Evolutionary conservation across 495 filamentous ascomycete genomes (phyloP), one percentile per base, ranked within the genome.

Genomic region (Parachaetomium inaequale): DNA sequence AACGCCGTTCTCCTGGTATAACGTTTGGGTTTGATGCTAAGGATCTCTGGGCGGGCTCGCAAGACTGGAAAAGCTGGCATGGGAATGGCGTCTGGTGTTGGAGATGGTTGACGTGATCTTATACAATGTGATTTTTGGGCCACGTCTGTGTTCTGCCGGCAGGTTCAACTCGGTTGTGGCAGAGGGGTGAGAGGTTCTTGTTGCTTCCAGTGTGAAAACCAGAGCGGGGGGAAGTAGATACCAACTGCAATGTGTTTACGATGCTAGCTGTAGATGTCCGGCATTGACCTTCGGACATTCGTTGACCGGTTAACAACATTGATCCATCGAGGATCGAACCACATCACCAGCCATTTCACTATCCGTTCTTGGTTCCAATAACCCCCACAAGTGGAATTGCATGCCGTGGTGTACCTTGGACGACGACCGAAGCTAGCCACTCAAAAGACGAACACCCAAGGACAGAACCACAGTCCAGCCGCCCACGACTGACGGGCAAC

Each of bases 1-100:
- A 79, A 79, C 51, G 75, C 75, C 21, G 75, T 78, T 14, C 69
- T 78, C 8, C 67, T 78, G 11, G 75, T 78, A 23, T 78, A 68
- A 74, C 7, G 31, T 31, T 45, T 36, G 28, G 45, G 45, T 49
- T n/a, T 52, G 43, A 19, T 43, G 45, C 17, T 25, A 50, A n/a
- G 40, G 47, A 26, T 50, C 47, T 58, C 57, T 50, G 38, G 55
- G 65, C 50, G 51, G 34, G 29, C 8, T 53, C 4, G 29, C 34
- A 53, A 25, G 31, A 55, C n/a, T 19, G 49, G n/a, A 36, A 45
- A 59, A 58, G 60, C 23, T 51, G 42, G 59, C 62, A 64, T 70
- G 66, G 68, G 58, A 66, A 61, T 40, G 69, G 67, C 67, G 67
- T 71, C 42, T 59, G 69, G 69, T 67, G 69, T 71, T 69, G 46